Evolutionary conservation across 371 early-diverging fungal species (phyloP).

Genomic region (Mortierella polycephala): DNA sequence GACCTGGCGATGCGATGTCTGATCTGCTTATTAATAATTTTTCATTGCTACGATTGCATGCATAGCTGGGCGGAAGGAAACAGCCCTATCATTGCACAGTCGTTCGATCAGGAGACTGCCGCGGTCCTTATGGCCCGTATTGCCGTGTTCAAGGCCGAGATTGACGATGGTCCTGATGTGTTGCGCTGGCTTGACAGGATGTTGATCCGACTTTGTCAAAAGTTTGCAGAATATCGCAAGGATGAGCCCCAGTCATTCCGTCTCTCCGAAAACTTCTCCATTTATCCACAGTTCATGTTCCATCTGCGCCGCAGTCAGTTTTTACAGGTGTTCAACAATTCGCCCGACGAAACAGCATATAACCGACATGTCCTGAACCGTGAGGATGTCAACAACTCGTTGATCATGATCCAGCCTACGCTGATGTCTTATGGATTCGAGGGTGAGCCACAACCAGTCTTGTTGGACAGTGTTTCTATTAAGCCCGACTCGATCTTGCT

Average conservation of each 20-base stretch:
- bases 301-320: slow-evolving; percentile 98
- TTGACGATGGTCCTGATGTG: slow-evolving; percentile 99
- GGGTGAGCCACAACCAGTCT: slow-evolving; percentile 91
- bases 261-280: slow-evolving; percentile 94
- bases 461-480: slow-evolving; percentile 97
- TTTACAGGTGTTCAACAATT: slow-evolving; percentile 99
- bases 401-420: slow-evolving; percentile 99
- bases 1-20: not conserved
- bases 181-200: slow-evolving; percentile 99
- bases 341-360: slow-evolving; percentile 99
- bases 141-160: slow-evolving; percentile 96
- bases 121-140: slow-evolving; percentile 99
- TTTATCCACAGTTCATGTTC: slow-evolving; percentile 99
- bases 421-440: slow-evolving; percentile 95
- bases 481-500: slow-evolving; percentile 96
- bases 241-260: slow-evolving; percentile 96
- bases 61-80: slow-evolving; percentile 87
- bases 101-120: slow-evolving; percentile 99
- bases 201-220: slow-evolving; percentile 98
- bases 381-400: slow-evolving; percentile 95
- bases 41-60: too few relatives aligned
- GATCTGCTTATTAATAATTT: too few relatives aligned
- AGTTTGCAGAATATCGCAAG: slow-evolving; percentile 96
- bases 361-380: slow-evolving; percentile 95
- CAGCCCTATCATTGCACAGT: slow-evolving; percentile 87